Base-by-base conservation (phyloP, 2,329 filamentous ascomycete species). In the Ophiocordyceps australis region DNA sequence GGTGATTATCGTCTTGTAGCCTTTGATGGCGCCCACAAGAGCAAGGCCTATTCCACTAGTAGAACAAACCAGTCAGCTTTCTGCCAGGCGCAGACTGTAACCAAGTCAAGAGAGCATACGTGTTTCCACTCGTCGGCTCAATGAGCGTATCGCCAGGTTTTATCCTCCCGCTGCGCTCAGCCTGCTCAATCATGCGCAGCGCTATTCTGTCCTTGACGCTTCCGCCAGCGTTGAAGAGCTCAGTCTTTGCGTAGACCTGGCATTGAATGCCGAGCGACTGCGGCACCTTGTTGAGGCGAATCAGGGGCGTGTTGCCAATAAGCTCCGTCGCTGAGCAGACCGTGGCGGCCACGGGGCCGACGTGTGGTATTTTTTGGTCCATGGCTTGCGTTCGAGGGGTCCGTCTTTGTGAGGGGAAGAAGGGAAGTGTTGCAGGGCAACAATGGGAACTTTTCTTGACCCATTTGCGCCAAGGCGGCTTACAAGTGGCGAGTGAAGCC, bases 1-100 rank as follows among this genome's bases (percentile, higher is more conserved):
- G 9, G 89, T 98, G 51, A 98, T 98, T 55, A 98, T 95, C 21
- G 85, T 91, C 55, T 86, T 86, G 65, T 95, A 98, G 37, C 85
- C 86, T 60, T 94, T 95, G 44, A 98, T 79, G 11, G 89, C 89
- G 30, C 72, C 86, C 12, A 95, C 86, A 18, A 98, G 71, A 16
- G 89, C 89, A 21, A 98, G 65, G 14, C 89, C 89, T 37, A 98
- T 98, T 37, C 89, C 89, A 30, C 59, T 64, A 27, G 3, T 12
- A 6, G n/a, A 7, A 24, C 16, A 17, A 6, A n/a, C n/a, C 9
- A 5, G 14, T 15, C 22, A 23, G 23, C 14, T n/a, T n/a, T n/a
- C n/a, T n/a, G n/a, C n/a, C n/a, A n/a, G n/a, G n/a, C n/a, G n/a
- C n/a, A n/a, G n/a, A n/a, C n/a, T n/a, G n/a, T n/a, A n/a, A n/a